phyloP scores from a whole-genome alignment of 768 basidiomycete species.

The Trametes punicea region DNA sequence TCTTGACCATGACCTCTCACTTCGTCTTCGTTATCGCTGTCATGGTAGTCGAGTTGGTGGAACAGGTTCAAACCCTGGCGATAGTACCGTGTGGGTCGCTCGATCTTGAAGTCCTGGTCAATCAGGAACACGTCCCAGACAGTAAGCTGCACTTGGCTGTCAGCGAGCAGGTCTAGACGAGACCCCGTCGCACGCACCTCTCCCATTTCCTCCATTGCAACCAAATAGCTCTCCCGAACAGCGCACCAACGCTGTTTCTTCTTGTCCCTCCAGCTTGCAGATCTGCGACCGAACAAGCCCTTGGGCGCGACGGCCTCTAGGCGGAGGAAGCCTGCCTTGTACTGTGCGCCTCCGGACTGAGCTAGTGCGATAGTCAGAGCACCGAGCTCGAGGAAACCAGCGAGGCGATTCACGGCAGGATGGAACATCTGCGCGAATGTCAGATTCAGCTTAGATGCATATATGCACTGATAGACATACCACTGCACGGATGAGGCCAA shows the following conservation, averaged over 20 bases:
- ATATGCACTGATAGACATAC: slow-evolving; percentile 37
- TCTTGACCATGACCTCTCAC: slow-evolving; percentile 2
- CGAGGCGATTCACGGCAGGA: slow-evolving; percentile 84
- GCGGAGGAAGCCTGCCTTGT: slow-evolving; percentile 83
- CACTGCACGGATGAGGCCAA: slow-evolving; percentile 84
- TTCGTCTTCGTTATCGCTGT: slow-evolving; percentile 26
- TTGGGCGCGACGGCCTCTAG: slow-evolving; percentile 52
- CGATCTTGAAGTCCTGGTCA: slow-evolving; percentile 84
- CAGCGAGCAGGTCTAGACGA: background rate
- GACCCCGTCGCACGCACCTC: slow-evolving; percentile 47
- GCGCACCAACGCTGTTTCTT: slow-evolving; percentile 85
- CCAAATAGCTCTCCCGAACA: slow-evolving; percentile 87
- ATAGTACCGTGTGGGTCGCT: slow-evolving; percentile 87
- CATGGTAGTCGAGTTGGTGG: slow-evolving; percentile 32
- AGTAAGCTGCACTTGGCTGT: slow-evolving; percentile 45
- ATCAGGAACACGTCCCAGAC: slow-evolving; percentile 93
- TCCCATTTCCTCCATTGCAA: slow-evolving; percentile 82
- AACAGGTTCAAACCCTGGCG: slow-evolving; percentile 78
- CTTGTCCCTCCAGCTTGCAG: slow-evolving; percentile 66
- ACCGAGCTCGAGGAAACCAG: slow-evolving; percentile 89
- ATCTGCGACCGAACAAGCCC: slow-evolving; percentile 35
- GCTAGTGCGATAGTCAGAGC: slow-evolving; percentile 82
- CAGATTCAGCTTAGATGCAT: background rate
- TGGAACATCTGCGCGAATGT: slow-evolving; percentile 80
- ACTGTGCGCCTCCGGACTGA: slow-evolving; percentile 77